A percentile compares a stretch with the other conserved stretches of the same genome.
Evolutionary conservation across 1,139 yeast species (phyloP).

Genomic region (Debaryomycetaceae sp.): DNA sequence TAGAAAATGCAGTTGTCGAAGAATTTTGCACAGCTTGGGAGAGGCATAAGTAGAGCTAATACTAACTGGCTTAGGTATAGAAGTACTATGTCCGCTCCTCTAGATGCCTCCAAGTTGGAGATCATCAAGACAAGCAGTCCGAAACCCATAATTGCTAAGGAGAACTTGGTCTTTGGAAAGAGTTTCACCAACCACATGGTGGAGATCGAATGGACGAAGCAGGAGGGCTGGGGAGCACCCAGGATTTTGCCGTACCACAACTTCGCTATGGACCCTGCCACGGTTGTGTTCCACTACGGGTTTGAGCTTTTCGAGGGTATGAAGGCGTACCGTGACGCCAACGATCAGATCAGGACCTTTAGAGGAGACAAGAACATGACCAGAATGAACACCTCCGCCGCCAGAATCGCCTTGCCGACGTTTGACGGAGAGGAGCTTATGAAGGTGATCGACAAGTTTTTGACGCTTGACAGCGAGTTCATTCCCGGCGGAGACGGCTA

Average conservation of each 20-base stretch:
- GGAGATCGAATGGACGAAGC: conserved; percentile 76
- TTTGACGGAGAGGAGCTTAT: conserved; percentile 76
- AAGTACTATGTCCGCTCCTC: conserved; percentile 14
- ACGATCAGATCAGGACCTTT: conserved; percentile 74
- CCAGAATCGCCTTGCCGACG: conserved; percentile 79
- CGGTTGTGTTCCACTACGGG: conserved; percentile 89
- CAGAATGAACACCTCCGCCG: conserved; percentile 85
- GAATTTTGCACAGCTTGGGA: not conserved
- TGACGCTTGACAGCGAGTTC: conserved; percentile 67
- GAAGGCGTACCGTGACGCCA: conserved; percentile 80
- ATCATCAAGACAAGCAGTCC: conserved; percentile 59
- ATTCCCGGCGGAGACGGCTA: conserved; percentile 85
- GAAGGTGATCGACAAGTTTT: conserved; percentile 70
- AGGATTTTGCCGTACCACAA: conserved; percentile 81
- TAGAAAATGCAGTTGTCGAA: not conserved
- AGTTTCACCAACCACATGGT: conserved; percentile 89
- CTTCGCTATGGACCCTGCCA: conserved; percentile 75
- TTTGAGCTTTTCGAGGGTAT: conserved; percentile 95
- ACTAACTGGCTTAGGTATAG: conserved; percentile 3
- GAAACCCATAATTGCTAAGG: conserved; percentile 65
- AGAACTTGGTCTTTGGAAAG: conserved; percentile 79
- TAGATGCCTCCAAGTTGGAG: conserved; percentile 68
- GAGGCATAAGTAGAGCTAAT: not conserved
- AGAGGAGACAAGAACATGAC: conserved; percentile 90
- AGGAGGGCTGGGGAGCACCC: conserved; percentile 83